Percentiles rank a stretch among this genome's conserved stretches.
Conservation (phyloP, 306 rosid genomes). For the Neltuma alba region DNA sequence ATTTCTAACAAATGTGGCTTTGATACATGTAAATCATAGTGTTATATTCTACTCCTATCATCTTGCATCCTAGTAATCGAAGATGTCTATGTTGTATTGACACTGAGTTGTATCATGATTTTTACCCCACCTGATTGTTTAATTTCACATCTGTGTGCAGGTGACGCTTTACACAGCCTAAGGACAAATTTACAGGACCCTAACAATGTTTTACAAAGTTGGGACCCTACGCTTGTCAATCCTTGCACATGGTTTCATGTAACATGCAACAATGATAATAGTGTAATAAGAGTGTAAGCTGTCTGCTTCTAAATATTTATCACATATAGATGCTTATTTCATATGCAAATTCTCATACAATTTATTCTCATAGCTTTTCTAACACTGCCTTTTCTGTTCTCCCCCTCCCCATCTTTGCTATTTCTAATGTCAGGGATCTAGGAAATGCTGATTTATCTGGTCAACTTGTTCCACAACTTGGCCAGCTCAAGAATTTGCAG, state of each 20-base stretch:
- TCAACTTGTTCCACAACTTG: slow-evolving; percentile 75
- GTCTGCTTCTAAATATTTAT: slow-evolving; percentile 33
- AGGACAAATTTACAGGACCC: slow-evolving; percentile 89
- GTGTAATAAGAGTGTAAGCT: slow-evolving; percentile 95
- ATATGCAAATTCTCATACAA: not conserved
- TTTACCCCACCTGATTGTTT: slow-evolving; percentile 1
- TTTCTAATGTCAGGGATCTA: slow-evolving; percentile 61
- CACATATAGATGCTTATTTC: slow-evolving; percentile 6
- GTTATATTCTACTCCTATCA: not conserved
- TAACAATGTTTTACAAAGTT: slow-evolving; percentile 92
- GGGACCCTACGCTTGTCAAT: slow-evolving; percentile 99
- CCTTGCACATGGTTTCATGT: slow-evolving; percentile 99
- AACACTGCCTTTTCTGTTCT: slow-evolving; percentile 30
- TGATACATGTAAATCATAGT: not conserved
- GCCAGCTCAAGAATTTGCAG: slow-evolving; percentile 76
- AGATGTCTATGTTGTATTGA: not conserved
- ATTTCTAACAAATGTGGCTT: not conserved
- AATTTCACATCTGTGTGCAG: slow-evolving; percentile 43
- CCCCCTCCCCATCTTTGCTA: not conserved
- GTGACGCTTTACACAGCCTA: slow-evolving; percentile 93
- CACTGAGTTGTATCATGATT: not conserved
- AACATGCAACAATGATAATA: slow-evolving; percentile 96
- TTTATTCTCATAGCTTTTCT: slow-evolving; percentile 28
- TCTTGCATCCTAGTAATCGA: not conserved
- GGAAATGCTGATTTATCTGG: slow-evolving; percentile 86